These are phyloP conservation scores for Barnettozyma sp. DNA, from an alignment of 805 yeast genomes.

Conservation along the genomic window DNA sequence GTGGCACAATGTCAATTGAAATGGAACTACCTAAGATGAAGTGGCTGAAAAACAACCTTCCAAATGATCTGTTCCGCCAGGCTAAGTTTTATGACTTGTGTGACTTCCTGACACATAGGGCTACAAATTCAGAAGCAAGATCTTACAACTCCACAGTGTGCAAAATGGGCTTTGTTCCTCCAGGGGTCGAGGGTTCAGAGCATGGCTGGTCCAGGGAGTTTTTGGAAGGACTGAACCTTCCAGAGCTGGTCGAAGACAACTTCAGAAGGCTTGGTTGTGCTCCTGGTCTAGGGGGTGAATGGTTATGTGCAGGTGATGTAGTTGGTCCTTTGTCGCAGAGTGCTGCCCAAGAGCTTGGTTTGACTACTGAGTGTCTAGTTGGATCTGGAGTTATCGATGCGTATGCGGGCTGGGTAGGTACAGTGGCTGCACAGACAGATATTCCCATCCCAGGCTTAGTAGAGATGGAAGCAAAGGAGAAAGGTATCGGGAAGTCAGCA, in stretches of 20 bases:
- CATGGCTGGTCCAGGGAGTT: conserved; percentile 91
- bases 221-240: conserved; percentile 57
- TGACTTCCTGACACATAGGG: conserved; percentile 85
- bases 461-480: conserved; percentile 39
- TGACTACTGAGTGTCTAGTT: conserved; percentile 72
- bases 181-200: conserved; percentile 78
- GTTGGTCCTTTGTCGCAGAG: conserved; percentile 63
- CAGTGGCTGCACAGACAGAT: conserved; percentile 86
- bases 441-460: conserved; percentile 41
- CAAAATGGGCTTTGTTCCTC: conserved; percentile 91
- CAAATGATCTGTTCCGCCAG: conserved; percentile 45
- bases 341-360: conserved; percentile 80
- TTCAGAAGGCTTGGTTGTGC: conserved; percentile 81
- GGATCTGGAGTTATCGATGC: conserved; percentile 98
- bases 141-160: conserved; percentile 89
- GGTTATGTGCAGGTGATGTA: conserved; percentile 81
- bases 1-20: conserved; percentile 96
- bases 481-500: conserved; percentile 52
- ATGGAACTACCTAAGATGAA: conserved; percentile 97
- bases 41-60: conserved; percentile 87
- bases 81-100: conserved; percentile 89
- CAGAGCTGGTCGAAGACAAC: conserved; percentile 70
- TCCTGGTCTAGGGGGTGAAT: conserved; percentile 62
- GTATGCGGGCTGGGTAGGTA: conserved; percentile 98
- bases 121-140: conserved; percentile 82